Base-by-base conservation (phyloP, 768 basidiomycete genomes). In the Leccinum broughii region DNA sequence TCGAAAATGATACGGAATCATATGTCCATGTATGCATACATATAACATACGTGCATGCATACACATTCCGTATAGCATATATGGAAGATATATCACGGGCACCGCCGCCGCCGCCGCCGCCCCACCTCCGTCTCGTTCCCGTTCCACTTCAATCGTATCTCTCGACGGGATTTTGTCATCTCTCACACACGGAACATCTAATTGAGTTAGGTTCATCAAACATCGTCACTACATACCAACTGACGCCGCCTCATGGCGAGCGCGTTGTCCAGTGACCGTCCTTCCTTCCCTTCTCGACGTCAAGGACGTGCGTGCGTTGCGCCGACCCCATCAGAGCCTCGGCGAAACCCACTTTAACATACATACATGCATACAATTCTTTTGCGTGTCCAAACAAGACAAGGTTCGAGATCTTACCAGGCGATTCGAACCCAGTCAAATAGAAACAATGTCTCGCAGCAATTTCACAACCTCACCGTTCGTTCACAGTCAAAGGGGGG, bases 261-360 rank as follows among this genome's bases (percentile, higher is more conserved):
- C 57, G 70, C 68, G 59, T 72, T 70, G 69, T 60, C 60, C 20
- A 46, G 2, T 30, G 30, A 46, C 44, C 20, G 44, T 20, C 11
- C 44, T 20, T 44, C 41, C 41, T 44, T 46, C 44, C 44, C 44
- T 46, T 46, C n/a, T 46, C 44, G 20, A 46, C 20, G 44, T 46
- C 44, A 46, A 46, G 44, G 44, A 46, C 5, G 44, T 46, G 44
- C 41, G 41, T 55, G 55, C 57, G 51, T 60, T 24, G 57, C 17
- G 30, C 35, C 57, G 56, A 54, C 60, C 58, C 61, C 55, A 63
- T 70, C 70, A 67, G 50, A 61, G 44, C 62, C 62, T 66, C 69
- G 70, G 70, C 60, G 62, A 65, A 46, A 71, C 63, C 70, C 70
- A 69, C 68, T 48, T 57, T 55, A 20, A 46, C 44, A 46, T 46